Conservation (phyloP, 345 rosid genomes). For the Eucalyptus marginata region DNA sequence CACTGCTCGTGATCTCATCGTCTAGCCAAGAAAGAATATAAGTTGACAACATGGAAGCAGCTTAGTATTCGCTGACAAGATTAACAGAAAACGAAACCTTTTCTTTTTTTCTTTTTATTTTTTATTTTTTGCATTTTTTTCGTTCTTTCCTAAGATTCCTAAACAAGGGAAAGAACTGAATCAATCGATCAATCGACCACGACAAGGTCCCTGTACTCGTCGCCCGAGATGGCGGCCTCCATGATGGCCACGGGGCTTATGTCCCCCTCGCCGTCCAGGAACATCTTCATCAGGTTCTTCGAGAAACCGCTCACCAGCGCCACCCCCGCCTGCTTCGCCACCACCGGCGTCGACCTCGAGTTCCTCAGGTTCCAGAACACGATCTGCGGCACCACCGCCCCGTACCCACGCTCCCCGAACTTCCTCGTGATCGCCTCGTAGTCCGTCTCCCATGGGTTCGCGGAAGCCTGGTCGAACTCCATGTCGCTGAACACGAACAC, state of each 20-base stretch:
- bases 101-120: too few species aligned
- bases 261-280: constrained; percentile 29
- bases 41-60: background rate
- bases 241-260: constrained; percentile 21
- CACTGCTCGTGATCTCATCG: background rate
- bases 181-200: constrained; percentile 13
- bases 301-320: constrained; percentile 66
- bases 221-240: constrained; percentile 34
- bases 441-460: constrained; percentile 33
- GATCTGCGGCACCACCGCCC: constrained; percentile 34
- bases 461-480: constrained; percentile 44
- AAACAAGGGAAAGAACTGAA: background rate
- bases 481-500: constrained; percentile 63
- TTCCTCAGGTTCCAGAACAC: constrained; percentile 68
- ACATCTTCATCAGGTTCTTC: constrained; percentile 47
- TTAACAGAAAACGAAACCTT: background rate
- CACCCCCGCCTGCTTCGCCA: constrained; percentile 22
- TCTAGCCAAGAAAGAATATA: background rate
- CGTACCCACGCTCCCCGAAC: constrained; percentile 32
- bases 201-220: constrained; percentile 32
- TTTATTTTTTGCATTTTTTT: background rate
- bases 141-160: background rate
- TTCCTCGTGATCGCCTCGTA: constrained; percentile 30
- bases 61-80: background rate
- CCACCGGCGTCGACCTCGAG: constrained; percentile 40